Conservation (phyloP, 139 green algal genomes). For the Tetradesmus obliquus region DNA sequence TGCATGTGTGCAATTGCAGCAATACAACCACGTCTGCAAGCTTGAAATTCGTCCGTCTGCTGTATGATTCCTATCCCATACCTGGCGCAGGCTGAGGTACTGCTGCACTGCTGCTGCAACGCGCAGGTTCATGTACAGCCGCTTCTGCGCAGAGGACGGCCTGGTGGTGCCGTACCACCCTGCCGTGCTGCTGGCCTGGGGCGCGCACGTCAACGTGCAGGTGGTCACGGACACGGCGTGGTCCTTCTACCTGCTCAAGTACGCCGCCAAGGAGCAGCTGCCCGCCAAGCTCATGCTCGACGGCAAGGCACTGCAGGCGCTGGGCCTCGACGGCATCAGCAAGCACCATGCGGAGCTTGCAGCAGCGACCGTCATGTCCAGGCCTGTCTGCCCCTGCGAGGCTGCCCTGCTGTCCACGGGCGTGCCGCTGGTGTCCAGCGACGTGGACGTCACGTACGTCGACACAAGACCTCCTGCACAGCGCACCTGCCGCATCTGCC, state of each 20-base stretch:
- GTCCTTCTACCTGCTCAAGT: slow-evolving; percentile 22
- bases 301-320: too few species aligned
- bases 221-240: slow-evolving; percentile 12
- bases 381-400: background rate
- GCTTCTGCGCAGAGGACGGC: background rate
- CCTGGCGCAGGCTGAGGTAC: background rate
- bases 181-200: slow-evolving; percentile 11
- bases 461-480: background rate
- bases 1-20: too few species aligned
- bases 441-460: slow-evolving; percentile 1
- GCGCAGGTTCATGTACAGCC: background rate
- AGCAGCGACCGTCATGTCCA: background rate
- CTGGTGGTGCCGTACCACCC: slow-evolving; percentile 33
- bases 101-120: background rate
- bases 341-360: background rate
- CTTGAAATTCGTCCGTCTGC: too few species aligned
- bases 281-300: background rate
- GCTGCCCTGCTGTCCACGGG: background rate
- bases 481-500: background rate
- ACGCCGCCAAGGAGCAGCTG: slow-evolving; percentile 1
- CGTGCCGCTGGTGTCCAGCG: background rate
- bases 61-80: too few species aligned
- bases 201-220: slow-evolving; percentile 1
- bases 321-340: background rate
- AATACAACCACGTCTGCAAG: too few species aligned